Evolutionary conservation across 2,329 filamentous ascomycete species (phyloP), one percentile per base, ranked within the genome.

Genomic region (Pestalotiopsis sp.): DNA sequence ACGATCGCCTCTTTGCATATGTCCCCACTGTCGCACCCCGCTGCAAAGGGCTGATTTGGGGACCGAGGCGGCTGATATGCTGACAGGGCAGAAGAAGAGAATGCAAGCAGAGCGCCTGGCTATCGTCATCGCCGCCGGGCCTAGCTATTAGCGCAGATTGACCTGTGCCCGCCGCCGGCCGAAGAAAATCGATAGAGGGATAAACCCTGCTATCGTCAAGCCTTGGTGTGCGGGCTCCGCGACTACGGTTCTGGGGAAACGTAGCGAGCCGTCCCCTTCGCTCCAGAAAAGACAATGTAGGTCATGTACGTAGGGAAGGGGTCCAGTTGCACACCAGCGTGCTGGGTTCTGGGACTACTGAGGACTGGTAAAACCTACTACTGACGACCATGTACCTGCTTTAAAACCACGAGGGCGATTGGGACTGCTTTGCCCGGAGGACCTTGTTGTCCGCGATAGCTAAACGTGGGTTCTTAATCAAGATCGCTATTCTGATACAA

Each of bases 251-350:
- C 14, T 52, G 60, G 35, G 26, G 39, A 44, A 63, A 35, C 58
- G 39, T 63, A 63, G 38, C 60, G 60, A 63, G 60, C 60, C 60
- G 60, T 63, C 40, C 60, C 60, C 35, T 20, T 63, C n/a, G 60
- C 20, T 61, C 22, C 22, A 17, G 39, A 61, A 35, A 14, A 63
- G 13, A 58, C 14, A 26, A 22, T 20, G 44, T 20, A 52, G 3
- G 44, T 52, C 44, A 17, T 52, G 44, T 52, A 52, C 11, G 44
- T 52, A 52, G 17, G 17, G 44, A 52, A 35, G 30, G 56, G 56
- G 56, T 35, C 56, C 26, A 58, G 56, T 58, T 14, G n/a, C 30
- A 35, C 30, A 22, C 56, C 22, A 58, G 24, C 56, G 17, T 58
- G 22, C 26, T 26, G 56, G 56, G 22, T 35, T 10, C 14, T 55